Evolutionary conservation across 169 alveolate genomes (phyloP).

Genomic region (Plasmodium coatneyi): DNA sequence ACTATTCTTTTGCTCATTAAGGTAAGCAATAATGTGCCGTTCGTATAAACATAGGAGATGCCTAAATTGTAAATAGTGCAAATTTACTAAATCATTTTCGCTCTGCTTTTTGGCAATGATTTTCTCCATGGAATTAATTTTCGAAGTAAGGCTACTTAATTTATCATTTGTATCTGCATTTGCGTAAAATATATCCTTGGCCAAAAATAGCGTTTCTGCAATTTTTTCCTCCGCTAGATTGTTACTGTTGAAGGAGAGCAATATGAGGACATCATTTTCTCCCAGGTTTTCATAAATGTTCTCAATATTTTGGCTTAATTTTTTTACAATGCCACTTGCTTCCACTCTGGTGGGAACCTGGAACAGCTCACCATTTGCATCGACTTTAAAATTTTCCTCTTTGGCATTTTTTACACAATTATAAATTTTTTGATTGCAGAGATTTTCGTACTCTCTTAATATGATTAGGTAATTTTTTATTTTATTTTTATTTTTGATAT

Average conservation of each 20-base stretch:
- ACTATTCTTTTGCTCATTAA: conserved; percentile 26
- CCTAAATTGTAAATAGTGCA: conserved; percentile 6
- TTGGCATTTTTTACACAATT: conserved; percentile 21
- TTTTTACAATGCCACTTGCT: conserved; percentile 37
- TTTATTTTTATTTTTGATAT: conserved; percentile 67
- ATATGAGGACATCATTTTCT: conserved; percentile 32
- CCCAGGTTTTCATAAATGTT: conserved; percentile 21
- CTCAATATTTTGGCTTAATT: conserved; percentile 55
- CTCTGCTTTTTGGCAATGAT: conserved; percentile 13
- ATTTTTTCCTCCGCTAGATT: conserved; percentile 65
- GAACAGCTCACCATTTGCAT: conserved; percentile 25
- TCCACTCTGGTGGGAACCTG: conserved; percentile 63
- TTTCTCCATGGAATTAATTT: conserved; percentile 27
- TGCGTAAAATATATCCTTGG: conserved; percentile 55
- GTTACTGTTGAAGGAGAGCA: conserved; percentile 50
- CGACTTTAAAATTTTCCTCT: conserved; percentile 24
- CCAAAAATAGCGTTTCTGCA: conserved; percentile 42
- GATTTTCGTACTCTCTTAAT: conserved; percentile 71
- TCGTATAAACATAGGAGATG: conserved; percentile 26
- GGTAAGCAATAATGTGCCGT: conserved; percentile 17
- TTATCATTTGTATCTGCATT: conserved; percentile 23
- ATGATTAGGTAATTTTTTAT: conserved; percentile 58
- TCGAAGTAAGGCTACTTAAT: background rate
- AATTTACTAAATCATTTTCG: background rate
- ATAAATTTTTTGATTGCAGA: conserved; percentile 54